Percentiles rank a stretch among this genome's conserved stretches.
These are phyloP conservation scores for Neurospora crassa DNA, from an alignment of 2,329 filamentous ascomycete species.

Conservation along the genomic window DNA sequence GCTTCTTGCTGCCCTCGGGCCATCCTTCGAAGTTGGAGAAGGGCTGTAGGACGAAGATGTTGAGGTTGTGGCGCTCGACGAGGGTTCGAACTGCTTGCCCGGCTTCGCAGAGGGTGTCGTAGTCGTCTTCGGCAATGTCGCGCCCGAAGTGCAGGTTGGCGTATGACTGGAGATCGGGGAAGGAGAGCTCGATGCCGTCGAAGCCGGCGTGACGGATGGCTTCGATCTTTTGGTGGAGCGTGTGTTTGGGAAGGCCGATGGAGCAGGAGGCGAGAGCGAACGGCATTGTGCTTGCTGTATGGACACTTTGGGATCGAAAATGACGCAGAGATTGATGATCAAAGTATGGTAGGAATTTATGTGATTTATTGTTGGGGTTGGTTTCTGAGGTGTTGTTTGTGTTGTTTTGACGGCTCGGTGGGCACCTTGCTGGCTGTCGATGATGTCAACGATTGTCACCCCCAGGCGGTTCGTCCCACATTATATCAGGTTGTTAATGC, in stretches of 20 bases:
- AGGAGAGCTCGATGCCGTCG: conserved; percentile 61
- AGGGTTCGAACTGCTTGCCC: conserved; percentile 44
- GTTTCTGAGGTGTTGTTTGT: not conserved
- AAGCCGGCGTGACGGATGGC: conserved; percentile 59
- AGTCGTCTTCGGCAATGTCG: conserved; percentile 48
- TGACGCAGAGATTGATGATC: not conserved
- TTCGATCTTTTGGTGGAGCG: conserved; percentile 48
- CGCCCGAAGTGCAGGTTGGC: conserved; percentile 38
- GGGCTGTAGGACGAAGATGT: conserved; percentile 64
- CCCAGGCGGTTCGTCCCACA: not conserved
- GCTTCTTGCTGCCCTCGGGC: conserved; percentile 45
- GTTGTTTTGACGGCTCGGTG: not conserved
- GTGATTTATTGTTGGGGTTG: not conserved
- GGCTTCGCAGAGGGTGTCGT: conserved; percentile 44
- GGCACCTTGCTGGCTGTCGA: not conserved
- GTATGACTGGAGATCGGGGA: conserved; percentile 61
- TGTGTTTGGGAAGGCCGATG: conserved; percentile 32
- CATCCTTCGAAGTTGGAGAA: conserved; percentile 74
- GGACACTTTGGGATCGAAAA: too few species aligned
- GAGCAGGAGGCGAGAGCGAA: conserved; percentile 48
- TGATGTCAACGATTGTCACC: not conserved
- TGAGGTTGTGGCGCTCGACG: conserved; percentile 43
- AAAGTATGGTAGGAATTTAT: not conserved
- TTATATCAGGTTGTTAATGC: not conserved
- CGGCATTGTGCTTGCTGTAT: conserved; percentile 25